These are phyloP conservation scores for Curvularia eragrostidis DNA, from an alignment of 2,329 filamentous ascomycete genomes.

Conservation along the genomic window DNA sequence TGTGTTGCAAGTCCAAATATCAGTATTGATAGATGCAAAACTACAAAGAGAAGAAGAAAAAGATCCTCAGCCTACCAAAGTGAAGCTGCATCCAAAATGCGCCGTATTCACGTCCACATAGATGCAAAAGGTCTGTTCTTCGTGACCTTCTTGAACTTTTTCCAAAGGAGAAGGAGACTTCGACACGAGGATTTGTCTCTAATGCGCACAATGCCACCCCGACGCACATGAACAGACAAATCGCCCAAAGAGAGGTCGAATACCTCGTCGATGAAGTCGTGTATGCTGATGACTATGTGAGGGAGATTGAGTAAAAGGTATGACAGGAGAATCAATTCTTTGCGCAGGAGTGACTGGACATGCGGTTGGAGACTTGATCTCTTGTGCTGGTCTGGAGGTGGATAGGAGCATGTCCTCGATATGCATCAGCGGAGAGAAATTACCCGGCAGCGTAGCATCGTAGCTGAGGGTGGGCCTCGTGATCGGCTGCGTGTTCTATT, in stretches of 20 bases:
- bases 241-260: no score
- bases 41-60: not conserved
- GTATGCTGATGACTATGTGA: not conserved
- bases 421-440: not conserved
- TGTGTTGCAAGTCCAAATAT: not conserved
- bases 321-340: not conserved
- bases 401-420: not conserved
- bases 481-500: conserved; percentile 10
- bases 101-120: not conserved
- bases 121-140: not conserved
- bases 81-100: not conserved
- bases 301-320: not conserved
- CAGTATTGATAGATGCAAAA: not conserved
- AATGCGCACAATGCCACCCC: not conserved
- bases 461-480: not conserved
- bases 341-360: not conserved
- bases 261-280: not conserved
- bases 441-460: not conserved
- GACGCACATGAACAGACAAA: not conserved
- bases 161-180: not conserved
- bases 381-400: not conserved
- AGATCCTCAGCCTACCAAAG: not conserved
- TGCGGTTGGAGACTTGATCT: not conserved
- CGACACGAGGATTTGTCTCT: not conserved
- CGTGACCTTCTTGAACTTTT: not conserved